Percentiles rank a stretch among this genome's conserved stretches.
Evolutionary conservation across 2,329 filamentous ascomycete genomes (phyloP).

Genomic region (Tolypocladium tropicale): DNA sequence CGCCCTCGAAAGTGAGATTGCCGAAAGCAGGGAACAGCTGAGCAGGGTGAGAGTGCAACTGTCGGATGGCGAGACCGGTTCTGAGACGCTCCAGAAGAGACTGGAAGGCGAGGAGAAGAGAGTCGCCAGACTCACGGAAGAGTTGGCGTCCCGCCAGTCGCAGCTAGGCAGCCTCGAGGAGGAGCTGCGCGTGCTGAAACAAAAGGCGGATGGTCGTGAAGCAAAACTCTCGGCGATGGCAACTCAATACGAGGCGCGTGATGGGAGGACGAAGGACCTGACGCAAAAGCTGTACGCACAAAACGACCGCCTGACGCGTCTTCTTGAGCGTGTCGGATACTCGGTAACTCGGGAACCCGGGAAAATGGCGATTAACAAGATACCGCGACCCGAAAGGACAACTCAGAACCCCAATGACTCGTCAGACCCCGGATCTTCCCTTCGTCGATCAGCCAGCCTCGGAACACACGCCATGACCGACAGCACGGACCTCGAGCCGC

Average conservation of each 20-base stretch:
- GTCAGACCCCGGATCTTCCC: slow-evolving; percentile 42
- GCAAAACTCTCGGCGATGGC: slow-evolving; percentile 39
- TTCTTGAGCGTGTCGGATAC: slow-evolving; percentile 82
- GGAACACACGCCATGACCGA: slow-evolving; percentile 46
- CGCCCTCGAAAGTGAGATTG: slow-evolving; percentile 46
- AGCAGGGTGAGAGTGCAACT: slow-evolving; percentile 59
- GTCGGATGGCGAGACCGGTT: slow-evolving; percentile 74
- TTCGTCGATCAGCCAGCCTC: slow-evolving; percentile 43
- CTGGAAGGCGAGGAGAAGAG: slow-evolving; percentile 68
- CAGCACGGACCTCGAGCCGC: slow-evolving; percentile 57
- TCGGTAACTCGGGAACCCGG: slow-evolving; percentile 65
- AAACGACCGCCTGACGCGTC: slow-evolving; percentile 70
- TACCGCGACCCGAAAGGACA: slow-evolving; percentile 48
- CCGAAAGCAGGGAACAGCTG: slow-evolving; percentile 60
- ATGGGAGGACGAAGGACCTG: slow-evolving; percentile 67
- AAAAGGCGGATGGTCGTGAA: slow-evolving; percentile 49
- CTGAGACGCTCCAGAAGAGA: slow-evolving; percentile 64
- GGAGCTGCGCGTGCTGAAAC: slow-evolving; percentile 58
- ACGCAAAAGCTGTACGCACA: slow-evolving; percentile 75
- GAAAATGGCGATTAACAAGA: slow-evolving; percentile 64
- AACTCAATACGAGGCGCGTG: slow-evolving; percentile 57
- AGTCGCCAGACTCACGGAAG: slow-evolving; percentile 55
- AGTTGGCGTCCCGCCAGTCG: slow-evolving; percentile 66
- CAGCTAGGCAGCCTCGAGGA: slow-evolving; percentile 67
- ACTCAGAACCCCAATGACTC: slow-evolving; percentile 47